These are phyloP conservation scores for Pseudonectria buxi DNA, from an alignment of 2,329 filamentous ascomycete species.

Conservation along the genomic window DNA sequence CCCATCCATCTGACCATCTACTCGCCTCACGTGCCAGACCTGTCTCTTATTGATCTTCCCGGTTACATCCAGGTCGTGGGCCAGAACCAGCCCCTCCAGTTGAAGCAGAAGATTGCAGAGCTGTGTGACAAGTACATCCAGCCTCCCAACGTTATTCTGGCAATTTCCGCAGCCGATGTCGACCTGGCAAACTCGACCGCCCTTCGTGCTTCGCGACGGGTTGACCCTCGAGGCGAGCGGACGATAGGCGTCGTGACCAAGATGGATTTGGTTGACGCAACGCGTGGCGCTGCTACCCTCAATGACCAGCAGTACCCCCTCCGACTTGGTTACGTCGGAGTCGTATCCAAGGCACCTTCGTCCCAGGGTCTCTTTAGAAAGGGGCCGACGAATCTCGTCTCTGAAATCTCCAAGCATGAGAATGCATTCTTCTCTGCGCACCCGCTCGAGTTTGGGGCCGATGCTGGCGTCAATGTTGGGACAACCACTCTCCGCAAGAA, in stretches of 20 bases:
- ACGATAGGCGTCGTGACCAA: slow-evolving; percentile 99
- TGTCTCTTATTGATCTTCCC: slow-evolving; percentile 92
- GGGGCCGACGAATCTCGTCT: slow-evolving; percentile 71
- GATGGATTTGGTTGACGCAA: slow-evolving; percentile 91
- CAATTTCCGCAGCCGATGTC: slow-evolving; percentile 95
- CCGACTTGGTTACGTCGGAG: slow-evolving; percentile 91
- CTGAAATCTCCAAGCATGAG: slow-evolving; percentile 81
- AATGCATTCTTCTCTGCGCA: slow-evolving; percentile 80
- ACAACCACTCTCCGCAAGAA: slow-evolving; percentile 87
- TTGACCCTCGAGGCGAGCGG: slow-evolving; percentile 88
- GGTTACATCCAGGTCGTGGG: slow-evolving; percentile 96
- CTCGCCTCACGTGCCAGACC: slow-evolving; percentile 88
- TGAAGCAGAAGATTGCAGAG: slow-evolving; percentile 93
- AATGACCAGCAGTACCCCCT: slow-evolving; percentile 89
- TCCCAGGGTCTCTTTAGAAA: slow-evolving; percentile 73
- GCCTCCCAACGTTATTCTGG: slow-evolving; percentile 89
- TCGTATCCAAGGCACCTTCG: slow-evolving; percentile 75
- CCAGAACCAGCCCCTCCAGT: slow-evolving; percentile 78
- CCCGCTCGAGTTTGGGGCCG: slow-evolving; percentile 68
- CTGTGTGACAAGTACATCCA: slow-evolving; percentile 98
- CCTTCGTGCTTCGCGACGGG: slow-evolving; percentile 77
- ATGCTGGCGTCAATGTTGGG: slow-evolving; percentile 68
- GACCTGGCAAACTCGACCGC: slow-evolving; percentile 96
- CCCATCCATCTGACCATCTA: slow-evolving; percentile 94
- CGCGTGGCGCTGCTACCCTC: slow-evolving; percentile 70